phyloP scores from a whole-genome alignment of 257 asterid species.

The Fraxinus quadrangulata region DNA sequence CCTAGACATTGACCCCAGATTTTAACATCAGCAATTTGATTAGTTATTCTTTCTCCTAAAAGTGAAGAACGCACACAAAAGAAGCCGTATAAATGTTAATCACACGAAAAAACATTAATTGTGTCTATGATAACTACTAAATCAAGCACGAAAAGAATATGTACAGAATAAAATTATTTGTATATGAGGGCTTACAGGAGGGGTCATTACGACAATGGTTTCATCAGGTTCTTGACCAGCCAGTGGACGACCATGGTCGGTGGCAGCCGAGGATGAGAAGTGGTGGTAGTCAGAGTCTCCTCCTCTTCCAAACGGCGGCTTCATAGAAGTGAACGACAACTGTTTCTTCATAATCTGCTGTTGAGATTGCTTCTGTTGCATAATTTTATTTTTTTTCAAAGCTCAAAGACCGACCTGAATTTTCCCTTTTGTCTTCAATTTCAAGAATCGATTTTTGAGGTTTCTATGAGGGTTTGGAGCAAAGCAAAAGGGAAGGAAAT shows the following conservation, averaged over 20 bases:
- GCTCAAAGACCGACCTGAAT: constrained; percentile 24
- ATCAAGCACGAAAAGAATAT: constrained; percentile 16
- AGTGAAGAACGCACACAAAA: constrained; percentile 12
- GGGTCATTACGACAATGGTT: constrained; percentile 62
- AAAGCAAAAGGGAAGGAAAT: not conserved
- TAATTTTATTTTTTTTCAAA: constrained; percentile 40
- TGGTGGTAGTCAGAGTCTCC: constrained; percentile 60
- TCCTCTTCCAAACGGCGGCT: constrained; percentile 63
- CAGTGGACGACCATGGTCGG: constrained; percentile 37
- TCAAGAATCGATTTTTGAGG: constrained; percentile 28
- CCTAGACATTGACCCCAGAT: constrained; percentile 18
- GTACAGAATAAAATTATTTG: constrained; percentile 17
- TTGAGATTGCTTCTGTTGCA: constrained; percentile 53
- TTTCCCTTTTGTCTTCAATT: constrained; percentile 22
- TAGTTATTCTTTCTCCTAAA: constrained; percentile 7
- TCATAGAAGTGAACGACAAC: constrained; percentile 61
- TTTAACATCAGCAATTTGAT: constrained; percentile 14
- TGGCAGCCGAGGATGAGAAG: constrained; percentile 40
- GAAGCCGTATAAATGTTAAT: not conserved
- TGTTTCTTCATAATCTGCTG: constrained; percentile 55
- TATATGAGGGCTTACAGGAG: constrained; percentile 53
- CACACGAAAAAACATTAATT: not conserved
- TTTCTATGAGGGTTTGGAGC: constrained; percentile 22
- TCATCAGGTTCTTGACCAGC: constrained; percentile 52
- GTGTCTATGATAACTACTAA: constrained; percentile 6